Evolutionary conservation across 2,329 filamentous ascomycete genomes (phyloP).

Genomic region (Colletotrichum liriopes): DNA sequence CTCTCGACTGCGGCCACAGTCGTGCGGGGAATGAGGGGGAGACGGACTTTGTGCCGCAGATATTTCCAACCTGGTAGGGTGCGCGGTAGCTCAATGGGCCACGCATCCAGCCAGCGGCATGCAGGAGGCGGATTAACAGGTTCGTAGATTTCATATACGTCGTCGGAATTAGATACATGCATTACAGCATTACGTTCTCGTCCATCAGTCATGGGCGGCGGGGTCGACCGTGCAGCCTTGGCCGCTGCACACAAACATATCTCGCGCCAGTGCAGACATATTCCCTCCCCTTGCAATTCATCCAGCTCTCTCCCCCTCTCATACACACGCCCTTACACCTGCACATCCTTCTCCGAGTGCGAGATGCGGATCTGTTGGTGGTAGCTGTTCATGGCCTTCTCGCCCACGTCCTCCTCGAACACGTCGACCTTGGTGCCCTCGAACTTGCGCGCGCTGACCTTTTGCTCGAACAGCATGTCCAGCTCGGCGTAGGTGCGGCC

Average conservation of each 20-base stretch:
- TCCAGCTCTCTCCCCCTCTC: background rate
- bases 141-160: conserved; percentile 34
- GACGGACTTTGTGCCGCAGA: conserved; percentile 19
- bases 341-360: conserved; percentile 47
- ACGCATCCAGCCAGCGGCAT: background rate
- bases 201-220: conserved; percentile 9
- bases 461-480: conserved; percentile 85
- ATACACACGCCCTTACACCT: conserved; percentile 4
- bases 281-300: conserved; percentile 3
- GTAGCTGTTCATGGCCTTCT: conserved; percentile 64
- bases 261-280: background rate
- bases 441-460: conserved; percentile 82
- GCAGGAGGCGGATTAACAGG: conserved; percentile 12
- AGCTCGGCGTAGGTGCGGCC: conserved; percentile 90
- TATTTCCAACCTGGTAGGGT: no score
- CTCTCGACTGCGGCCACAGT: background rate
- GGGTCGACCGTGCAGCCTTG: background rate
- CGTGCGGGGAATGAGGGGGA: conserved; percentile 28
- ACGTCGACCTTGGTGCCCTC: conserved; percentile 71
- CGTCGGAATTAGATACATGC: conserved; percentile 38
- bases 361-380: conserved; percentile 57
- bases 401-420: conserved; percentile 65
- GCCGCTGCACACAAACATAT: background rate
- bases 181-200: conserved; percentile 30
- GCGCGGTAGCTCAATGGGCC: background rate